These are phyloP conservation scores for Erythrobasidium yunnanense DNA, from an alignment of 768 basidiomycete species.

Conservation along the genomic window DNA sequence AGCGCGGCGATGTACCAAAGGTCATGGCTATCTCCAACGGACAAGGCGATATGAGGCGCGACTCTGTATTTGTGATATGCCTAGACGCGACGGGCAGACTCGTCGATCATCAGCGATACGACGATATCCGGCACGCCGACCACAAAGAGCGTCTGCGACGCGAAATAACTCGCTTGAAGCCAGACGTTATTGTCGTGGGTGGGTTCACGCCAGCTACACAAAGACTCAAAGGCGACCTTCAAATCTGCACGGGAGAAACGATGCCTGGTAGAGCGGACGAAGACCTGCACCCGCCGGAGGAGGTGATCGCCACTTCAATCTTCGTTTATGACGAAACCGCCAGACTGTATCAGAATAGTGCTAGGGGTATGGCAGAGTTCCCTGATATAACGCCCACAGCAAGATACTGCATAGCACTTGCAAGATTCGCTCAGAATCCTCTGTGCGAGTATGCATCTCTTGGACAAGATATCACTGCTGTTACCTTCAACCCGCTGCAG, in stretches of 20 bases:
- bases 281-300: neutral
- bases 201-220: constrained; percentile 52
- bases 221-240: constrained; percentile 35
- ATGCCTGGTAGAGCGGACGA: neutral
- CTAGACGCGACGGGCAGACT: constrained; percentile 78
- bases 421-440: constrained; percentile 84
- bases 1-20: constrained; percentile 59
- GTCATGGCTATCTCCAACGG: constrained; percentile 91
- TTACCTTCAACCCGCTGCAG: constrained; percentile 78
- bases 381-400: constrained; percentile 62
- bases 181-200: constrained; percentile 77
- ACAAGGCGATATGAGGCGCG: constrained; percentile 82
- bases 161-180: constrained; percentile 55
- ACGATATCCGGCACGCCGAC: neutral
- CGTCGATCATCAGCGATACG: constrained; percentile 58
- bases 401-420: constrained; percentile 87
- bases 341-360: constrained; percentile 81
- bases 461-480: constrained; percentile 68
- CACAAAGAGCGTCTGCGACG: constrained; percentile 26
- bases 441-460: constrained; percentile 87
- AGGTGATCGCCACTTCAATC: constrained; percentile 13
- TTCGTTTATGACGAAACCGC: constrained; percentile 86
- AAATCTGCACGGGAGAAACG: neutral
- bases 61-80: constrained; percentile 73
- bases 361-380: constrained; percentile 73